phyloP scores from a whole-genome alignment of 2,329 filamentous ascomycete genomes.

The Ophiostoma triangulosporum region DNA sequence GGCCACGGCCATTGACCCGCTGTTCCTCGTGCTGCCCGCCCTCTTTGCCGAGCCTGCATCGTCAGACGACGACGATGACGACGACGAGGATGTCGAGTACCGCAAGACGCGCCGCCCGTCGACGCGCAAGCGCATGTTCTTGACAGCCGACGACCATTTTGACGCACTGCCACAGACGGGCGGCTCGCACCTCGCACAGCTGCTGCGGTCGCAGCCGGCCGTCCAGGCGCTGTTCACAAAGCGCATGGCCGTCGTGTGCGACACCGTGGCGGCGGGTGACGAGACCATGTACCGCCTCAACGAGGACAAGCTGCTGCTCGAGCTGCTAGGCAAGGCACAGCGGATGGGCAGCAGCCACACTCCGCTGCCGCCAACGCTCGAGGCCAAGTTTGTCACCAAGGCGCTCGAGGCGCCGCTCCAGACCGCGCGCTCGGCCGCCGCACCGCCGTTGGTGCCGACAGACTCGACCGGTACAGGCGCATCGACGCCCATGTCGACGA shows the following conservation, averaged over 20 bases:
- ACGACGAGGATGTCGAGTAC: background rate
- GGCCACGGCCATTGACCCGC: slow-evolving; percentile 68
- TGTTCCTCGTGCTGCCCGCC: slow-evolving; percentile 71
- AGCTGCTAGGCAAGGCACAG: slow-evolving; percentile 58
- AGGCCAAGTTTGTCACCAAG: slow-evolving; percentile 69
- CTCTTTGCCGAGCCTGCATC: slow-evolving; percentile 34
- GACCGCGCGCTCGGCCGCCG: slow-evolving; percentile 37
- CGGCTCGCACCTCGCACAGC: slow-evolving; percentile 43
- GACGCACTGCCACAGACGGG: slow-evolving; percentile 41
- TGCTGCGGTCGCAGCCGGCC: slow-evolving; percentile 34
- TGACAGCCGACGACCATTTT: slow-evolving; percentile 58
- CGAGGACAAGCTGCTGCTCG: slow-evolving; percentile 51
- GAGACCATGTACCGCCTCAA: slow-evolving; percentile 77
- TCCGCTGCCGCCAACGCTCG: slow-evolving; percentile 65
- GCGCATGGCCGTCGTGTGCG: slow-evolving; percentile 60
- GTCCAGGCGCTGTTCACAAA: slow-evolving; percentile 42
- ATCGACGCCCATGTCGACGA: slow-evolving; percentile 18
- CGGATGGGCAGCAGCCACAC: slow-evolving; percentile 38
- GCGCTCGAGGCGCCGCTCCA: slow-evolving; percentile 64
- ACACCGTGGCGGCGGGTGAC: slow-evolving; percentile 68
- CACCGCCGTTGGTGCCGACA: background rate
- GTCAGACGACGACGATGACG: slow-evolving; percentile 14
- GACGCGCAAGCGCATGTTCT: slow-evolving; percentile 45
- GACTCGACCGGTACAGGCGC: background rate
- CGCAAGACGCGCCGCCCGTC: background rate